Evolutionary conservation across 345 rosid genomes (phyloP).

Genomic region (Pistacia vera): DNA sequence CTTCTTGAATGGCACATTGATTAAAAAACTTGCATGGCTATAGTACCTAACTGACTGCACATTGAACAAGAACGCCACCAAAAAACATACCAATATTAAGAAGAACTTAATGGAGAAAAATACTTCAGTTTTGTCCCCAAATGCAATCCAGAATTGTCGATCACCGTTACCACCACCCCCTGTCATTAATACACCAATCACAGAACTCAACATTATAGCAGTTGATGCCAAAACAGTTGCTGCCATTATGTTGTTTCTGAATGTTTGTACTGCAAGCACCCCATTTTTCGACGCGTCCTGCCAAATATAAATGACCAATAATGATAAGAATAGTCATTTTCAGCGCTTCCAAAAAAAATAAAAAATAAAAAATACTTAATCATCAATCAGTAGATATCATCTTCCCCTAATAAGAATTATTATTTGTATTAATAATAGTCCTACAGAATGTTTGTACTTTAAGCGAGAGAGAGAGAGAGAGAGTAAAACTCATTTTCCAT

Average conservation of each 20-base stretch:
- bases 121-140: constrained; percentile 58
- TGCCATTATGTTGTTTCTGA: constrained; percentile 94
- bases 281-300: constrained; percentile 77
- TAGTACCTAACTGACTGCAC: constrained; percentile 83
- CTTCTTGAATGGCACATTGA: constrained; percentile 73
- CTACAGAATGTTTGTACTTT: too few species aligned
- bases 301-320: not conserved
- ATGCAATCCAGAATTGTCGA: constrained; percentile 35
- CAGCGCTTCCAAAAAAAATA: too few species aligned
- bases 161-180: constrained; percentile 28
- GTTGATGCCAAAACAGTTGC: constrained; percentile 87
- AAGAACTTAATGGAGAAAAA: constrained; percentile 70
- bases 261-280: constrained; percentile 87
- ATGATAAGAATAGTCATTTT: too few species aligned
- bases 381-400: too few species aligned
- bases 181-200: constrained; percentile 69
- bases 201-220: constrained; percentile 79
- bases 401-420: too few species aligned
- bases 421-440: too few species aligned
- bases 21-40: constrained; percentile 87
- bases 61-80: constrained; percentile 68
- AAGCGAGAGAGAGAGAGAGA: too few species aligned
- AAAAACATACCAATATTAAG: constrained; percentile 62
- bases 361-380: too few species aligned
- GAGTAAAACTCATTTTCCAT: too few species aligned